Base-by-base conservation (phyloP, 768 basidiomycete genomes). In the Astraeus odoratus region DNA sequence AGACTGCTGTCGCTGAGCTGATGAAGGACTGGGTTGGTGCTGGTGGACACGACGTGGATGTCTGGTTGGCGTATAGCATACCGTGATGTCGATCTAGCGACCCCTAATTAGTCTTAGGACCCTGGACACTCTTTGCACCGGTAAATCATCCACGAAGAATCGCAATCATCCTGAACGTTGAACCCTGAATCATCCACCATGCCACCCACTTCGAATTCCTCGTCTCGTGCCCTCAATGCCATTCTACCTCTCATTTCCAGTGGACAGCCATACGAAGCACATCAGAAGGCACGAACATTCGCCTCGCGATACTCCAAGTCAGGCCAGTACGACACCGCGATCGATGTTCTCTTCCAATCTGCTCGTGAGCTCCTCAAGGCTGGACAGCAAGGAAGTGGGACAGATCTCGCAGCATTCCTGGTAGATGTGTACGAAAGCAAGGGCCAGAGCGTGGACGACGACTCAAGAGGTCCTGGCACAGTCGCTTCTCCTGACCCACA, bases 221-320 rank as follows among this genome's bases (percentile, higher is more conserved):
- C 82, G 26, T 65, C 80, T 24, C 74, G 77, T 48, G 88, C 88
- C 37, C 69, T 91, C 10, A 78, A 77, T 50, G 86, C 85, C 8
- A 89, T 86, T 52, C 68, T 85, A 47, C 89, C 80, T 9, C 76
- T 83, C 39, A 83, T 93, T 41, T 63, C 75, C 5, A 70, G 72
- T 8, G 78, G 83, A 8, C 89, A 92, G 27, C 65, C 75, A 12
- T 96, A 96, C 63, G 90, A 93, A 50, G 94, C 94, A 0, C 95
- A 97, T 56, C 94, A 97, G 65, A 97, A 97, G 67, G 91, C 93
- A 8, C 80, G 95, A 22, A 97, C 94, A 15, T 96, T 95, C 52
- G 91, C 91, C 4, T 83, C 93, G 3, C 77, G 94, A 55, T 90
- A 90, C 61, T 71, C 74, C 41, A 91, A 92, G 69, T 78, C 87